phyloP scores from a whole-genome alignment of 1,284 basidiomycete species.

The Pisolithus thermaeus region DNA sequence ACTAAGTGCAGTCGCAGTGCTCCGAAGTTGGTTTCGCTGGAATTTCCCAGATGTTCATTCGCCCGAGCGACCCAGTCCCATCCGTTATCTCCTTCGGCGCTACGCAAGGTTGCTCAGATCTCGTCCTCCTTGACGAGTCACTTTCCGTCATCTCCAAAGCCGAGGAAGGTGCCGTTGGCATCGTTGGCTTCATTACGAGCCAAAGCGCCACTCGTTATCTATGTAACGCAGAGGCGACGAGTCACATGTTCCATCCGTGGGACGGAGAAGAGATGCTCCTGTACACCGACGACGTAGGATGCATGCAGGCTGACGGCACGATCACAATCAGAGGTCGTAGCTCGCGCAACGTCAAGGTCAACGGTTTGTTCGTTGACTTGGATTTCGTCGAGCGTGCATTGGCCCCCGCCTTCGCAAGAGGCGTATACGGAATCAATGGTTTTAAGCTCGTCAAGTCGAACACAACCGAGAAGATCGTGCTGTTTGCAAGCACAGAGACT shows the following conservation, averaged over 20 bases:
- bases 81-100: constrained; percentile 20
- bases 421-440: constrained; percentile 6
- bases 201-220: constrained; percentile 24
- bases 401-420: constrained; percentile 17
- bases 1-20: constrained; percentile 13
- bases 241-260: constrained; percentile 25
- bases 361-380: constrained; percentile 24
- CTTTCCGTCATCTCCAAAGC: constrained; percentile 14
- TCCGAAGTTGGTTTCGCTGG: constrained; percentile 29
- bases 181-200: constrained; percentile 21
- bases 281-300: constrained; percentile 25
- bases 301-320: constrained; percentile 24
- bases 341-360: constrained; percentile 26
- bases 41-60: constrained; percentile 25
- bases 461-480: constrained; percentile 16
- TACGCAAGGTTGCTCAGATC: constrained; percentile 23
- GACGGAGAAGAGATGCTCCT: constrained; percentile 17
- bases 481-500: constrained; percentile 16
- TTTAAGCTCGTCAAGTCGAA: constrained; percentile 26
- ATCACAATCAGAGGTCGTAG: constrained; percentile 22
- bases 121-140: constrained; percentile 23
- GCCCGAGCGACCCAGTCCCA: constrained; percentile 22
- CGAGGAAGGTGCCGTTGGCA: constrained; percentile 17
- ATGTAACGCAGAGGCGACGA: constrained; percentile 21
- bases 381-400: constrained; percentile 25